Base-by-base conservation (phyloP, 345 rosid species). In the Dipteronia sinensis region DNA sequence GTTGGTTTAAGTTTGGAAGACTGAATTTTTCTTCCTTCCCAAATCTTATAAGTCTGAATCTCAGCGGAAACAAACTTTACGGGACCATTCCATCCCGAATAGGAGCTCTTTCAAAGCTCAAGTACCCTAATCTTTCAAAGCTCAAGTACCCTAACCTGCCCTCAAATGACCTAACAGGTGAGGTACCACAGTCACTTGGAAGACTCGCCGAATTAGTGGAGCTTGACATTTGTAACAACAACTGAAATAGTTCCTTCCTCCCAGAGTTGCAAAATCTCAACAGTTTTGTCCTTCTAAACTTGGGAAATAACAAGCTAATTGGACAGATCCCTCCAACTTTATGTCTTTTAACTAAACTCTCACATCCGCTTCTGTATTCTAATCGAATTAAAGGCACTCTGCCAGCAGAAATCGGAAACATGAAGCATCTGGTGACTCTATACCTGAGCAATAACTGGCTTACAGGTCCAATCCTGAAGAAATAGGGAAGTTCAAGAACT, bases 1-100 rank as follows among this genome's bases (percentile, higher is more conserved):
- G 3, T 0, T 10, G 42, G 20, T 29, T 13, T 19, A 65, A 76
- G 19, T 72, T 83, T 56, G 25, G 4, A 7, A 76, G 56, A 13
- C 19, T 76, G 75, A 67, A 76, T 44, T 68, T 76, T 64, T 76
- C 80, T 53, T 72, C 65, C 46, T 40, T 83, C 53, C 72, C 49
- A 0, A 22, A 82, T 71, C 82, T 79, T 6, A 15, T 82, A 0
- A 11, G 34, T 10, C 65, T 79, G 2, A 0, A 6, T 2, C 0
- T 7, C 2, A 42, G 56, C 3, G 31, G 23, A 0, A 76, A 65
- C 10, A 34, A 16, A 31, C 69, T 65, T 76, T 0, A 0, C 1
- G 1, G 56, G 83, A 8, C 34, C 8, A 76, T 81, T 27, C 65
- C 73, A 7, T 40, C 23, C 7, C 64, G 73, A 23, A 69, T 84